Conservation (phyloP, 2,329 filamentous ascomycete genomes). For the Colletotrichum costaricense region DNA sequence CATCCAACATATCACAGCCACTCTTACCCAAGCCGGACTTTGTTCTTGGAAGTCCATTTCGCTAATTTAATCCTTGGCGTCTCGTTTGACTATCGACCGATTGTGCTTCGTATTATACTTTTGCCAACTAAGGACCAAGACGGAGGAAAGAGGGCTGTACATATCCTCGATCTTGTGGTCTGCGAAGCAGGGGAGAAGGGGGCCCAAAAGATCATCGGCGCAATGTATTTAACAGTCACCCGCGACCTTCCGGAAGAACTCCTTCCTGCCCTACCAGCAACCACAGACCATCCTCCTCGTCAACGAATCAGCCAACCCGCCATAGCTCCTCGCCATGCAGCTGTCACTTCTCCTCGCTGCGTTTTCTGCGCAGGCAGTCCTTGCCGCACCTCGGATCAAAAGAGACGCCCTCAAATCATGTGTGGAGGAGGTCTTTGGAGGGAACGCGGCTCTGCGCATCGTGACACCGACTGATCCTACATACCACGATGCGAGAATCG, state of each 20-base stretch:
- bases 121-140: neutral
- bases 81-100: neutral
- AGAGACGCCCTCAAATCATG: neutral
- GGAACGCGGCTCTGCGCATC: conserved; percentile 10
- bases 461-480: conserved; percentile 11
- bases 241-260: conserved; percentile 38
- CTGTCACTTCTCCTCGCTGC: neutral
- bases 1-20: neutral
- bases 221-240: conserved; percentile 38
- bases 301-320: neutral
- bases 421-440: conserved; percentile 11
- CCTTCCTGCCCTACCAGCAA: conserved; percentile 2
- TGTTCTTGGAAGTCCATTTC: neutral
- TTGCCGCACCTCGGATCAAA: neutral
- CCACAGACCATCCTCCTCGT: neutral
- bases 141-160: neutral
- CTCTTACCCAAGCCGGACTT: neutral
- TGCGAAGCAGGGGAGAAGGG: neutral
- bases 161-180: neutral
- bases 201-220: conserved; percentile 27
- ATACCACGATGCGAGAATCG: conserved; percentile 8
- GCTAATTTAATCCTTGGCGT: neutral
- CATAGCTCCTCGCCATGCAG: neutral
- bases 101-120: neutral
- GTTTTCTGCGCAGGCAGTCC: neutral